Evolutionary conservation across 495 filamentous ascomycete species (phyloP), one percentile per base, ranked within the genome.

Genomic region (Aspergillus coremiiformis): DNA sequence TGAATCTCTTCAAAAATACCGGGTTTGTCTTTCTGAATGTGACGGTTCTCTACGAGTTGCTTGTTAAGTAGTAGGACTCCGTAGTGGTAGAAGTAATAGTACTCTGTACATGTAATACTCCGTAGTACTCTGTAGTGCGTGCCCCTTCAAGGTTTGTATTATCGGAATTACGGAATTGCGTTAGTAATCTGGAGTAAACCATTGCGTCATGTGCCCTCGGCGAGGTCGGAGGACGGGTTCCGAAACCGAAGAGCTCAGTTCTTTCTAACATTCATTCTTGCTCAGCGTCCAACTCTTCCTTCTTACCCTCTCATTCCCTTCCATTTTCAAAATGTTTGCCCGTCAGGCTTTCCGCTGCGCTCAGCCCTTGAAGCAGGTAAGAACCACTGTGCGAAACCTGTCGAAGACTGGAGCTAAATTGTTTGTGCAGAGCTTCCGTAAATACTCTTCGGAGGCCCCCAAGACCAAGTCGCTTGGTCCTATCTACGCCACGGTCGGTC

Each of bases 361-460:
- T 37, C 73, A 74, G 65, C 73, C 75, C 27, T 50, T 77, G 43
- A 72, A 66, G 62, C 72, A 75, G 69, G 76, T 78, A 60, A 49
- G 35, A 19, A 2, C 12, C 32, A 14, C 32, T 14, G 32, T 14
- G 1, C 32, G 12, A 10, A n/a, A 5, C 12, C 45, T 39, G 29
- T 32, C 3, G 1, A 12, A 24, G 41, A 20, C 17, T 46, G 37
- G 32, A 29, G 30, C 49, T 55, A 27, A 57, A 11, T 22, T 21
- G 22, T 44, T 30, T 12, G 20, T n/a, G 9, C 52, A 79, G 77
- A 66, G 66, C 61, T 65, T 77, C 65, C 77, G 77, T 65, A 71
- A 69, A 57, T 79, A 79, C 67, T 77, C 77, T 42, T 57, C 72
- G 23, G 72, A 75, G 51, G 69, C 70, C 20, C 59, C 72, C 55